Conservation (phyloP, 257 asterid species). For the Solanum dulcamara region DNA sequence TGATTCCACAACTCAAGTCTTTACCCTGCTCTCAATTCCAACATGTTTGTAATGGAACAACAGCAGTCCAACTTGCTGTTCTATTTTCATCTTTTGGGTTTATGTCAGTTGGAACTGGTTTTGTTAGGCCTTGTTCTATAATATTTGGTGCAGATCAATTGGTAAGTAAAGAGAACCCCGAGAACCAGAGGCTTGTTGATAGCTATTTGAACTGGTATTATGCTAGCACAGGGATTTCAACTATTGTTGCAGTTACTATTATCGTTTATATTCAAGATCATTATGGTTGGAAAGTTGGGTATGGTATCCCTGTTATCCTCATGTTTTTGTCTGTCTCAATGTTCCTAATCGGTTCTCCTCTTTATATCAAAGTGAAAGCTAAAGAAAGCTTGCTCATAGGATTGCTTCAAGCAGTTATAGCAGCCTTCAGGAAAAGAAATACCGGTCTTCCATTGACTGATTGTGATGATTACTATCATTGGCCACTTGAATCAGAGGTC, state of each 20-base stretch:
- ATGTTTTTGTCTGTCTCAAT: slow-evolving; percentile 4
- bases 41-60: neutral
- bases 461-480: neutral
- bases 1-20: neutral
- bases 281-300: slow-evolving; percentile 13
- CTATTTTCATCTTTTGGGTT: neutral
- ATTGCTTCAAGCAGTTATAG: slow-evolving; percentile 9
- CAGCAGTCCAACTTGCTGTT: neutral
- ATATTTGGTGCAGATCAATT: neutral
- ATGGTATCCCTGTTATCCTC: slow-evolving; percentile 6
- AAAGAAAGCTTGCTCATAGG: neutral
- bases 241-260: neutral
- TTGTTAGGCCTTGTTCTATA: neutral
- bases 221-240: slow-evolving; percentile 3
- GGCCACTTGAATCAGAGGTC: neutral
- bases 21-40: neutral
- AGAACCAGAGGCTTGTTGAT: neutral
- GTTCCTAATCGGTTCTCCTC: slow-evolving; percentile 1
- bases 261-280: slow-evolving; percentile 15
- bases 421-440: slow-evolving; percentile 7
- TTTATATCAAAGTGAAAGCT: slow-evolving; percentile 1
- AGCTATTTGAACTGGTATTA: slow-evolving; percentile 4
- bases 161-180: neutral
- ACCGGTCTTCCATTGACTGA: neutral
- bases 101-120: slow-evolving; percentile 12